Evolutionary conservation across 1,284 basidiomycete species (phyloP).

Genomic region (Cryptococcus sp.): DNA sequence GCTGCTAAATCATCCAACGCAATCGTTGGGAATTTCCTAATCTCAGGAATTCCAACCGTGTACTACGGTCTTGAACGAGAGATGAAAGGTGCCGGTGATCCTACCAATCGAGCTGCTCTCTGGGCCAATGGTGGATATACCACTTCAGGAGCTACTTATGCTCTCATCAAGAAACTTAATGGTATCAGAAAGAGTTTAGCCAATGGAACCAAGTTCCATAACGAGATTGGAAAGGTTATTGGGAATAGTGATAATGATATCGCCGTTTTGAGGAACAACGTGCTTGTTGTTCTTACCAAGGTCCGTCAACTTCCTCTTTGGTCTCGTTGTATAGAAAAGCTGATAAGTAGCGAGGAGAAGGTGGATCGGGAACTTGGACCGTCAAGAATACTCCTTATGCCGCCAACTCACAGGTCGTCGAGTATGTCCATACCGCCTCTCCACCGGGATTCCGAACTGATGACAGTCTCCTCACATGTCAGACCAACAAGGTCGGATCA

Average conservation of each 20-base stretch:
- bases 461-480: conserved; percentile 29
- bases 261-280: conserved; percentile 62
- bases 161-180: conserved; percentile 62
- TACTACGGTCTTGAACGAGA: conserved; percentile 71
- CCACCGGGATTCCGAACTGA: neutral
- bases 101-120: conserved; percentile 67
- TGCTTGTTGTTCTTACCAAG: conserved; percentile 67
- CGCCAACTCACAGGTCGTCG: conserved; percentile 21
- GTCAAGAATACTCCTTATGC: conserved; percentile 16
- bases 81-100: conserved; percentile 33
- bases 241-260: conserved; percentile 57
- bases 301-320: conserved; percentile 44
- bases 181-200: conserved; percentile 65
- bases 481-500: conserved; percentile 13
- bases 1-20: conserved; percentile 52
- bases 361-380: conserved; percentile 13
- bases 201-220: conserved; percentile 45
- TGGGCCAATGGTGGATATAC: conserved; percentile 62
- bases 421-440: conserved; percentile 32
- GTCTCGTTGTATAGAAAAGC: neutral
- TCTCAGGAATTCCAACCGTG: conserved; percentile 55
- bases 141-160: conserved; percentile 52
- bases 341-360: conserved; percentile 20
- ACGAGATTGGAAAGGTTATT: conserved; percentile 55
- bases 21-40: conserved; percentile 61